phyloP scores from a whole-genome alignment of 306 rosid species.

The Rosa chinensis region DNA sequence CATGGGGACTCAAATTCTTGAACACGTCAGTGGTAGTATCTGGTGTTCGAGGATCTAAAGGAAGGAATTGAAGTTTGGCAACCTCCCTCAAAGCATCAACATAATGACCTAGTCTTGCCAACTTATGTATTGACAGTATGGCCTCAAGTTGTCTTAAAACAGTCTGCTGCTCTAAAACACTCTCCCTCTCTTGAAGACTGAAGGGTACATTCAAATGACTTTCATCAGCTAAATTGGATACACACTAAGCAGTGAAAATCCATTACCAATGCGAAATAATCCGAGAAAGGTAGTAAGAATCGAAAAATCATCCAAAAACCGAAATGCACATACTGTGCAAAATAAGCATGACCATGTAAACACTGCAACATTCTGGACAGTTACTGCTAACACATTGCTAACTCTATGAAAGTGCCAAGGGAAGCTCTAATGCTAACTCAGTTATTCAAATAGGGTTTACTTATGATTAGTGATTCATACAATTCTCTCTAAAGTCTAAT shows the following conservation, averaged over 20 bases:
- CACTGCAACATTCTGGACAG: neutral
- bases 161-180: slow-evolving; percentile 77
- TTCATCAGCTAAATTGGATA: slow-evolving; percentile 5
- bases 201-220: slow-evolving; percentile 31
- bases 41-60: slow-evolving; percentile 82
- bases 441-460: no score
- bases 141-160: slow-evolving; percentile 95
- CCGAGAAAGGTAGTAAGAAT: neutral
- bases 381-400: neutral
- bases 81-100: slow-evolving; percentile 88
- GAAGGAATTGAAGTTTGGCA: slow-evolving; percentile 89
- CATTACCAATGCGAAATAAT: neutral
- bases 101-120: slow-evolving; percentile 70
- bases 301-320: neutral
- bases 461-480: no score
- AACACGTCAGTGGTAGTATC: slow-evolving; percentile 62
- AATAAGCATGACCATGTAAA: slow-evolving; percentile 1
- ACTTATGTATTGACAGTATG: slow-evolving; percentile 77
- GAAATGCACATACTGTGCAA: neutral
- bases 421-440: neutral
- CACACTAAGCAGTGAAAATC: neutral
- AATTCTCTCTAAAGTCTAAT: neutral
- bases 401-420: neutral
- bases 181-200: slow-evolving; percentile 89
- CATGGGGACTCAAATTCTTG: slow-evolving; percentile 77